Evolutionary conservation across 768 basidiomycete genomes (phyloP).

Genomic region (Hericium rajendrae): DNA sequence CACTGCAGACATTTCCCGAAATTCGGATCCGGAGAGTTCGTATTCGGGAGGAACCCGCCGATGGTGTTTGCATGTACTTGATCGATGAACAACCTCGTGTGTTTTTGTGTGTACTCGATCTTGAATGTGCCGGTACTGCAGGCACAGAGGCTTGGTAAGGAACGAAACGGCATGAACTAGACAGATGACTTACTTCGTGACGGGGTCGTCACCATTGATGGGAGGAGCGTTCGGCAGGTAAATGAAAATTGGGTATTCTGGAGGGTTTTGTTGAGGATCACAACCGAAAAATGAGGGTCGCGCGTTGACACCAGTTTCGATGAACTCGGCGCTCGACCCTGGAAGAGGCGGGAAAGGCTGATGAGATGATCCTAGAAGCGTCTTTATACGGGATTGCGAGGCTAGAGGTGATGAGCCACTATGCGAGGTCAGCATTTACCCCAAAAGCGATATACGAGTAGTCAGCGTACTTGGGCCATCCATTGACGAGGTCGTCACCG

Average conservation of each 20-base stretch:
- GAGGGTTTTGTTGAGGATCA: constrained; percentile 36
- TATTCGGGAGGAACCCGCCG: constrained; percentile 53
- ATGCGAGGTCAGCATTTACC: not conserved
- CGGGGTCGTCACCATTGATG: constrained; percentile 47
- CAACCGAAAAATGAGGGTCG: constrained; percentile 80
- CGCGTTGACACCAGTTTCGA: constrained; percentile 49
- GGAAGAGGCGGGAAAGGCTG: constrained; percentile 61
- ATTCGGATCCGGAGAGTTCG: constrained; percentile 42
- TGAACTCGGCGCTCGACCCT: constrained; percentile 37
- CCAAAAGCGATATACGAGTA: not conserved
- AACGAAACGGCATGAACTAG: not conserved
- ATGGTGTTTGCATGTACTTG: constrained; percentile 48
- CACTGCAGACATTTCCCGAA: constrained; percentile 68
- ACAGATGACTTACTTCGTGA: constrained; percentile 44
- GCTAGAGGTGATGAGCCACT: constrained; percentile 46
- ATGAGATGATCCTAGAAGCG: constrained; percentile 39
- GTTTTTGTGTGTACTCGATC: constrained; percentile 46
- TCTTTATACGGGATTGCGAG: constrained; percentile 34
- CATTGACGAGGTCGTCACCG: constrained; percentile 38
- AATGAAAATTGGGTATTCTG: constrained; percentile 58
- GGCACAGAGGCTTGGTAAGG: constrained; percentile 4
- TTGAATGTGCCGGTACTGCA: constrained; percentile 47
- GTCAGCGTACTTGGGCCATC: constrained; percentile 56
- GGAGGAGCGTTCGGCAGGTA: constrained; percentile 74
- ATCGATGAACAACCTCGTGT: constrained; percentile 49